phyloP scores from a whole-genome alignment of 164 flowering plant species.

The Paratinospora sagittata region DNA sequence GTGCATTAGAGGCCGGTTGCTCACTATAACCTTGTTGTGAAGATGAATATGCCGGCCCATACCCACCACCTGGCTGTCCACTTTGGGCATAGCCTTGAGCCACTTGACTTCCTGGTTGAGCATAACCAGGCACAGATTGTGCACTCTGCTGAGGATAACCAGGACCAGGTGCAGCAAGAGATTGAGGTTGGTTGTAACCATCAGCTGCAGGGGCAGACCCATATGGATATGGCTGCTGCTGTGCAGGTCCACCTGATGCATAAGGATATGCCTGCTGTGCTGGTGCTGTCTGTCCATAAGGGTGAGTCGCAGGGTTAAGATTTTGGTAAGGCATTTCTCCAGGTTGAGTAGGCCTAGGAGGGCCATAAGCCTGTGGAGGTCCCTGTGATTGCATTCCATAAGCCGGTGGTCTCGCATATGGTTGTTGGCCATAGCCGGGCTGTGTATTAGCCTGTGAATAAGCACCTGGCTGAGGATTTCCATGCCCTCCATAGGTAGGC shows the following conservation, averaged over 20 bases:
- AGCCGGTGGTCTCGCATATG: conserved; percentile 20
- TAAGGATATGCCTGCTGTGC: conserved; percentile 62
- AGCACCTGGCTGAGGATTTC: conserved; percentile 39
- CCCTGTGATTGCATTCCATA: conserved; percentile 54
- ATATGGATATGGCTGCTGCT: conserved; percentile 58
- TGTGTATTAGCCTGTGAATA: conserved; percentile 38
- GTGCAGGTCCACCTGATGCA: conserved; percentile 41
- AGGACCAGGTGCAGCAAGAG: conserved; percentile 32
- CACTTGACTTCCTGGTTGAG: conserved; percentile 46
- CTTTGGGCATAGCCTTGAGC: conserved; percentile 45
- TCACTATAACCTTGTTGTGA: conserved; percentile 57
- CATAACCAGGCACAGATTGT: conserved; percentile 39
- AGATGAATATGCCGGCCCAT: conserved; percentile 39
- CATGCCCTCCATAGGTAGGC: conserved; percentile 50
- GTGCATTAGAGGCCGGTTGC: conserved; percentile 42
- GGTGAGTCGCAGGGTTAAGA: conserved; percentile 33
- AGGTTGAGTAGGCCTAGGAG: conserved; percentile 51
- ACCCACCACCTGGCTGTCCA: conserved; percentile 35
- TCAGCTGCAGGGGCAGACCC: conserved; percentile 44
- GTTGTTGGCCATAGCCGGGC: conserved; percentile 52
- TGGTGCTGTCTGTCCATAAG: conserved; percentile 44
- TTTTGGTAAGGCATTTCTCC: conserved; percentile 55
- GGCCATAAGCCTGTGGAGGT: conserved; percentile 56
- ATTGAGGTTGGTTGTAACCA: conserved; percentile 45
- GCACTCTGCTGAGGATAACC: conserved; percentile 33